Evolutionary conservation across 2,329 filamentous ascomycete species (phyloP).

Genomic region (Aspergillus terreus): DNA sequence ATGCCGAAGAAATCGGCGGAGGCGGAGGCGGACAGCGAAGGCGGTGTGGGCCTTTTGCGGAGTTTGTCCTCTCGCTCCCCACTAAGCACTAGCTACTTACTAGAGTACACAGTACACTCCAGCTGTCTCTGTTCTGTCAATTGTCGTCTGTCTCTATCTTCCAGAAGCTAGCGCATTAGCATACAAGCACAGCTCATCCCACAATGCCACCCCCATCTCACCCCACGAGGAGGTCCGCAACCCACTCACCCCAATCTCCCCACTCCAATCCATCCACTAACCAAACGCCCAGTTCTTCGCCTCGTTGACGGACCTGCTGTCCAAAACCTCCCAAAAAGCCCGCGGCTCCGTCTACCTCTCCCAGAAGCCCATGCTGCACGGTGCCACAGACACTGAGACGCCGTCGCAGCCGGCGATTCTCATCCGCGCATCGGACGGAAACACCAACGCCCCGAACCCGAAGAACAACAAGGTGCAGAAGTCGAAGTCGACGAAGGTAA

Average conservation of each 20-base stretch:
- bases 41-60: conserved; percentile 17
- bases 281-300: conserved; percentile 38
- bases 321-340: conserved; percentile 35
- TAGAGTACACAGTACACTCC: too few species aligned
- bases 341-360: conserved; percentile 44
- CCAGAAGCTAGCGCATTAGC: too few species aligned
- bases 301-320: conserved; percentile 37
- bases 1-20: conserved; percentile 17
- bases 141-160: not conserved
- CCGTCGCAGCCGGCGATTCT: conserved; percentile 70
- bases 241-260: not conserved
- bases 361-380: conserved; percentile 36
- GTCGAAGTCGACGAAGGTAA: conserved; percentile 61
- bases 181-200: too few species aligned
- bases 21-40: conserved; percentile 20
- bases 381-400: conserved; percentile 34
- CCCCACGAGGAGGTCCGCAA: conserved; percentile 40
- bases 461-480: conserved; percentile 32
- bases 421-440: conserved; percentile 80
- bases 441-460: conserved; percentile 47
- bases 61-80: not conserved
- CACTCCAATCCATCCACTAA: not conserved
- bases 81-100: not conserved
- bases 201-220: conserved; percentile 35
- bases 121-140: not conserved